Base-by-base conservation (phyloP, 2,329 filamentous ascomycete genomes). In the Aspergillus pseudoglaucus region DNA sequence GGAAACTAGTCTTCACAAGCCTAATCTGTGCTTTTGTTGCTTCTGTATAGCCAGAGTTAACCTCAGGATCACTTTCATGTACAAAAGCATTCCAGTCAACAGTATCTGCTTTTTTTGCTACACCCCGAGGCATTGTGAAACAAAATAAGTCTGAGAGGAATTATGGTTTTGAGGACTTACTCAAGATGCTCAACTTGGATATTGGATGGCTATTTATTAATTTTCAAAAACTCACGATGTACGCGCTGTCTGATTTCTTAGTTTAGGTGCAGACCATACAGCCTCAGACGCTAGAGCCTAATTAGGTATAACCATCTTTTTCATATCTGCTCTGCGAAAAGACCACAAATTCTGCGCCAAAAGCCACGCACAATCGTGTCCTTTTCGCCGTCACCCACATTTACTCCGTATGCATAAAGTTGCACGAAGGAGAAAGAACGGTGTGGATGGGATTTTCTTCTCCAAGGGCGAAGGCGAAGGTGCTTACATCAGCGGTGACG, bases 61-160 rank as follows among this genome's bases (percentile, higher is more conserved):
- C 33, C 5, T 49, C 27, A 17, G 40, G 15, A 10, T 56, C 18
- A 42, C 47, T 8, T 23, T 55, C 25, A 37, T 46, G 46, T 45
- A 47, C 18, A 40, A 56, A 49, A 33, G 25, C 20, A 30, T 51
- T 44, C 43, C 53, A 35, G 49, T 47, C 15, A 48, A 51, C 23
- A 30, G 52, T 38, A 22, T n/a, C 33, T 35, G 33, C 15, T 38
- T 49, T 20, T 32, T 45, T 44, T 32, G 22, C 27, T 42, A 15
- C 12, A 35, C 33, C 33, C 33, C 33, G 17, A 23, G 39, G n/a
- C 41, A 43, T 43, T 32, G 23, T 10, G n/a, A 27, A 15, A 43
- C 41, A 27, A 25, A 17, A 30, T 12, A 32, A 25, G 20, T 4
- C 20, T 43, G 25, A 33, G 32, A 33, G n/a, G 6, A 12, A 33